phyloP scores from a whole-genome alignment of 441 rosid genomes.

The Breynia disticha region DNA sequence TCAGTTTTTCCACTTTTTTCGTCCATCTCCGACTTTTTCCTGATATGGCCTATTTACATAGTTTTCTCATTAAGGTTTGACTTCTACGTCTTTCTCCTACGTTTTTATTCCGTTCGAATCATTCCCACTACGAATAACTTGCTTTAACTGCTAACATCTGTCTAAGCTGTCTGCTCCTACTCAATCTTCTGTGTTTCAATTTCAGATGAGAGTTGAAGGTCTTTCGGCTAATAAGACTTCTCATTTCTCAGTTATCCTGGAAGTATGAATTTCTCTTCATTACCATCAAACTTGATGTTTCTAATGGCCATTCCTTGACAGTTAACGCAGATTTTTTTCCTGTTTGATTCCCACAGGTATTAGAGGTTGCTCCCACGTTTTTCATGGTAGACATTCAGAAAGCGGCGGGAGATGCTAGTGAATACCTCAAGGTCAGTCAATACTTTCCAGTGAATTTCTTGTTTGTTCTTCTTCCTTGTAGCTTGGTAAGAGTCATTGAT shows the following conservation, averaged over 20 bases:
- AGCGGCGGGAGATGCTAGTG: slow-evolving; percentile 72
- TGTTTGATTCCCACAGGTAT: slow-evolving; percentile 37
- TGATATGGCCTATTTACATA: too few species aligned
- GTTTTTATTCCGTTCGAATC: background rate
- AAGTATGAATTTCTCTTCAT: slow-evolving; percentile 30
- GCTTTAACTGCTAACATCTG: slow-evolving; percentile 5
- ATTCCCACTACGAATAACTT: background rate
- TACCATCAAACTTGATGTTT: too few species aligned
- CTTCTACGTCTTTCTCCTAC: background rate
- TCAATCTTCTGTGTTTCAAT: slow-evolving; percentile 10
- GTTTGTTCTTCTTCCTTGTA: background rate
- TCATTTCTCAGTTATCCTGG: slow-evolving; percentile 70
- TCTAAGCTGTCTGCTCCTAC: background rate
- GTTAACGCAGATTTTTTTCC: background rate
- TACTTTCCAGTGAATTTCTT: background rate
- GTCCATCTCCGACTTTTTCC: too few species aligned
- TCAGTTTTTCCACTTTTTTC: too few species aligned
- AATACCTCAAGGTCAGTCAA: slow-evolving; percentile 62
- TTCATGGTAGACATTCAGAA: slow-evolving; percentile 83
- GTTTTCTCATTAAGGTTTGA: too few species aligned
- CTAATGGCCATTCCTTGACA: too few species aligned
- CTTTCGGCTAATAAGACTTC: slow-evolving; percentile 53
- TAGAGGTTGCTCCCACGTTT: slow-evolving; percentile 83
- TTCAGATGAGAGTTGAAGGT: slow-evolving; percentile 96
- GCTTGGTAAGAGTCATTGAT: background rate